Conservation (phyloP, 2,329 filamentous ascomycete species). For the Exophiala spinifera region DNA sequence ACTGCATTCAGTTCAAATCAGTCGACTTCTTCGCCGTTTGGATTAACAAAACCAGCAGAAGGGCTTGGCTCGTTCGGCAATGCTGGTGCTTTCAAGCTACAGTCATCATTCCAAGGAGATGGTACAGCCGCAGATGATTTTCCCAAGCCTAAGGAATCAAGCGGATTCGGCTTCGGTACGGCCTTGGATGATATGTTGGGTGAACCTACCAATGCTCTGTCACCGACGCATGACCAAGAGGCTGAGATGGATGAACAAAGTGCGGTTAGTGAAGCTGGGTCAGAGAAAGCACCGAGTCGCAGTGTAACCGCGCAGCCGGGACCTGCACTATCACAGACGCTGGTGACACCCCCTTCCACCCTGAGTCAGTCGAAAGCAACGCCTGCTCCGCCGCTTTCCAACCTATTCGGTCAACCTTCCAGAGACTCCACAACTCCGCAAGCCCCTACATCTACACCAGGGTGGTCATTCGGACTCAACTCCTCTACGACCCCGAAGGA, state of each 20-base stretch:
- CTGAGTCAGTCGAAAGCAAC: conserved; percentile 27
- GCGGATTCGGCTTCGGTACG: conserved; percentile 38
- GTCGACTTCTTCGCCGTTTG: conserved; percentile 31
- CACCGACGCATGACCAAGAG: conserved; percentile 29
- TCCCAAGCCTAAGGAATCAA: conserved; percentile 35
- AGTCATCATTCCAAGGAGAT: conserved; percentile 46
- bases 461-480: conserved; percentile 22
- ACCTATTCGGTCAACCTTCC: conserved; percentile 35
- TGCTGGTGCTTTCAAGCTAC: conserved; percentile 39
- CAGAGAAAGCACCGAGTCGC: conserved; percentile 14
- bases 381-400: conserved; percentile 34
- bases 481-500: conserved; percentile 30
- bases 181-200: conserved; percentile 42
- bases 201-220: conserved; percentile 22
- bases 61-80: conserved; percentile 16
- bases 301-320: conserved; percentile 5
- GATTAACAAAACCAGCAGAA: conserved; percentile 30
- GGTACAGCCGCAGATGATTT: conserved; percentile 39
- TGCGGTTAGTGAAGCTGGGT: conserved; percentile 13
- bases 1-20: conserved; percentile 14
- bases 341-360: conserved; percentile 29
- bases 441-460: conserved; percentile 33
- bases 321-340: conserved; percentile 13
- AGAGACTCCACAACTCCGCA: conserved; percentile 28
- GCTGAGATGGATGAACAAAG: conserved; percentile 30